A percentile compares a stretch with the other conserved stretches of the same genome.
phyloP scores from a whole-genome alignment of 257 asterid species.

The Striga asiatica region DNA sequence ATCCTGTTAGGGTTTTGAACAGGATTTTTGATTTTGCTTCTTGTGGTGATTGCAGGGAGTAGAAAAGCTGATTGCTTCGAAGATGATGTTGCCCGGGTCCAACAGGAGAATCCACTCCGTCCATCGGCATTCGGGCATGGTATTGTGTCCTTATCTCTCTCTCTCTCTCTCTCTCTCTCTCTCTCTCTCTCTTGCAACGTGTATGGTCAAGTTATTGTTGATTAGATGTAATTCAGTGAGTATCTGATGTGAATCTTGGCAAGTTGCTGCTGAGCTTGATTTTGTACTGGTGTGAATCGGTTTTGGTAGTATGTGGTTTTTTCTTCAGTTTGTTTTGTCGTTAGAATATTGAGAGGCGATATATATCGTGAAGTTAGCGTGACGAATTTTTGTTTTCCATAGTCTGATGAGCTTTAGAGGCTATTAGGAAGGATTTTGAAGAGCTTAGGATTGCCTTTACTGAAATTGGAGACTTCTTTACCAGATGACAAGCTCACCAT shows the following conservation, averaged over 20 bases:
- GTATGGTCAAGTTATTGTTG: not conserved
- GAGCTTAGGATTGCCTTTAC: not conserved
- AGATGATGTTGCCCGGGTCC: slow-evolving; percentile 89
- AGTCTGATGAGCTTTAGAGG: not conserved
- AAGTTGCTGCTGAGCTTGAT: not conserved
- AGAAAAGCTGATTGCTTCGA: slow-evolving; percentile 82
- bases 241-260: not conserved
- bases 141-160: slow-evolving; percentile 16
- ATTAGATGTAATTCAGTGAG: not conserved
- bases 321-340: not conserved
- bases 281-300: not conserved
- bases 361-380: not conserved
- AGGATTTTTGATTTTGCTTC: slow-evolving; percentile 10
- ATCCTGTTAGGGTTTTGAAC: slow-evolving; percentile 17
- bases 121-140: slow-evolving; percentile 91
- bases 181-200: too few relatives aligned
- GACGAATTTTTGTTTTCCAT: not conserved
- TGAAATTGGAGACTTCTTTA: not conserved
- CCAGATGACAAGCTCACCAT: not conserved
- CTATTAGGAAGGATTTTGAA: not conserved
- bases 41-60: slow-evolving; percentile 45
- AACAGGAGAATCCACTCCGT: slow-evolving; percentile 83
- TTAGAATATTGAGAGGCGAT: not conserved
- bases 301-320: not conserved
- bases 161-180: not conserved